Evolutionary conservation across 805 yeast species (phyloP).

Genomic region (Lipomyces yamadae): DNA sequence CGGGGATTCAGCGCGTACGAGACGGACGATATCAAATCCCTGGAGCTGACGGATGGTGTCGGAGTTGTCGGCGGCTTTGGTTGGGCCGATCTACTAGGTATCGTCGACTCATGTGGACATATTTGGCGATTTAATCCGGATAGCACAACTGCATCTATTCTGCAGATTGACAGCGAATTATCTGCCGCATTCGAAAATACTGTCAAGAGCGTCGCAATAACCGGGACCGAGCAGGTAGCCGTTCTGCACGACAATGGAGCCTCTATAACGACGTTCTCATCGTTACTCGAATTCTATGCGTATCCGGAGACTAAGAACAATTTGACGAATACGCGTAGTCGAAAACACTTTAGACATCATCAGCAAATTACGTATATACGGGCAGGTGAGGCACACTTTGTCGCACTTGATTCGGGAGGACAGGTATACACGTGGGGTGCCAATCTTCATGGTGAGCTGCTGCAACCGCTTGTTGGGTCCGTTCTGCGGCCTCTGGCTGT

Average conservation of each 20-base stretch:
- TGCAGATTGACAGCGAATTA: neutral
- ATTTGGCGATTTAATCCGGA: neutral
- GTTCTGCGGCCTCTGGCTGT: slow-evolving; percentile 15
- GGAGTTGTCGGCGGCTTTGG: slow-evolving; percentile 21
- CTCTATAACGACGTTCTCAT: slow-evolving; percentile 9
- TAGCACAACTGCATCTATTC: slow-evolving; percentile 2
- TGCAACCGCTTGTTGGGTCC: slow-evolving; percentile 7
- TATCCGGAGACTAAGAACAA: slow-evolving; percentile 7
- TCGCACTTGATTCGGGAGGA: slow-evolving; percentile 23
- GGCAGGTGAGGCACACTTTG: slow-evolving; percentile 27
- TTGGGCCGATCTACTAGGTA: slow-evolving; percentile 28
- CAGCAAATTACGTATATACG: slow-evolving; percentile 13
- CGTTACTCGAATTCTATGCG: slow-evolving; percentile 5
- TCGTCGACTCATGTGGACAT: slow-evolving; percentile 24
- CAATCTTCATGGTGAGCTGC: slow-evolving; percentile 23
- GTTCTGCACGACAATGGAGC: slow-evolving; percentile 13
- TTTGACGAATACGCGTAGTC: neutral
- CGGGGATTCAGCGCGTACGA: slow-evolving; percentile 25
- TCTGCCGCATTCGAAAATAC: slow-evolving; percentile 17
- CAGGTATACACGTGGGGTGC: slow-evolving; percentile 30
- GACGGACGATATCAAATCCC: slow-evolving; percentile 7
- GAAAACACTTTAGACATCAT: slow-evolving; percentile 16
- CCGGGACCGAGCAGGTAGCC: slow-evolving; percentile 21
- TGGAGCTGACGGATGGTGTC: slow-evolving; percentile 6
- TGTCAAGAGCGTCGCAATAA: slow-evolving; percentile 5